Evolutionary conservation across 495 filamentous ascomycete species (phyloP).

Genomic region (Cudoniella acicularis): DNA sequence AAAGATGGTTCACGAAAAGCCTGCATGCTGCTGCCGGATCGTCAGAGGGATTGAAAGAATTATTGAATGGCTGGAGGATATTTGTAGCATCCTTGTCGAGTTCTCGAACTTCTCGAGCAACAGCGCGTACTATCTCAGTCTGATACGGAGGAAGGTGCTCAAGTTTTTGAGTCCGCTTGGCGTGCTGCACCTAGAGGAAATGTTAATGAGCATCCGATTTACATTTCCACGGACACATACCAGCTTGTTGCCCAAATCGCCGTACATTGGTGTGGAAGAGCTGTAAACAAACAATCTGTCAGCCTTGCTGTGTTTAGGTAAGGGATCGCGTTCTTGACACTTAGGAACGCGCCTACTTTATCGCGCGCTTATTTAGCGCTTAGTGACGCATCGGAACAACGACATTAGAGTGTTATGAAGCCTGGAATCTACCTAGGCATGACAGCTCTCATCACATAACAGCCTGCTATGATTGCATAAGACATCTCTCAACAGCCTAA

Average conservation of each 20-base stretch:
- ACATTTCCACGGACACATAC: constrained; percentile 50
- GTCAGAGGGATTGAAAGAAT: constrained; percentile 77
- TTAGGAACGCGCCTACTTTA: no score
- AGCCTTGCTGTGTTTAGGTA: background rate
- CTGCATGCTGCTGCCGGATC: constrained; percentile 83
- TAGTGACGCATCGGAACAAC: no score
- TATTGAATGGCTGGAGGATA: constrained; percentile 76
- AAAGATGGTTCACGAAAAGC: constrained; percentile 87
- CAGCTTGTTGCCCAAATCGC: constrained; percentile 84
- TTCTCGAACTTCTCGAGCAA: constrained; percentile 89
- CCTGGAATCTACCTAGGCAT: no score
- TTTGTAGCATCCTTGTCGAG: constrained; percentile 84
- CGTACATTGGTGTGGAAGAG: constrained; percentile 64
- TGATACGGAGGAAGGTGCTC: constrained; percentile 88
- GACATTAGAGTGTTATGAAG: no score
- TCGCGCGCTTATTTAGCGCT: no score
- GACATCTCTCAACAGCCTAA: no score
- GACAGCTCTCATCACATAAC: no score
- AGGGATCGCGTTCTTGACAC: no score
- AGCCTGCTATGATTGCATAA: no score
- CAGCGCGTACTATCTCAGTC: constrained; percentile 81
- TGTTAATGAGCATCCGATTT: background rate
- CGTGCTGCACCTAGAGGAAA: constrained; percentile 77
- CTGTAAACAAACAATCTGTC: background rate
- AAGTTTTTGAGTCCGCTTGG: constrained; percentile 90